Evolutionary conservation across 106 monocot species (phyloP).

Genomic region (Dioscorea dumetorum): DNA sequence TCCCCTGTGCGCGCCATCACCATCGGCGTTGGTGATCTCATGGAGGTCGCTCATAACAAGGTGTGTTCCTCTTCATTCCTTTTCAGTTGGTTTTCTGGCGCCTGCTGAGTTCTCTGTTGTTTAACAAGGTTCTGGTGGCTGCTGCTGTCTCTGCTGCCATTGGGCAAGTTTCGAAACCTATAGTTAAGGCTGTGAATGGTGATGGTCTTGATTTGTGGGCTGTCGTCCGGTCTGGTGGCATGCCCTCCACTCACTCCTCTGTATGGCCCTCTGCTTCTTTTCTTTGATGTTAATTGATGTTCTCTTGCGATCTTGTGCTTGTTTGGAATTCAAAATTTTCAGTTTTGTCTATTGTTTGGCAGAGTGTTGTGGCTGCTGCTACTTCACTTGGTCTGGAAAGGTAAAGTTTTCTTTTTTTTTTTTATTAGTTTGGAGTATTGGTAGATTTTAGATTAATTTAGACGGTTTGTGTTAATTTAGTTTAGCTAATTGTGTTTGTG

Average conservation of each 20-base stretch:
- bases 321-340: background rate
- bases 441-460: background rate
- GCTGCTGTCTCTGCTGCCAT: constrained; percentile 31
- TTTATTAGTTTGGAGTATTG: background rate
- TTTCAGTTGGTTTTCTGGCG: background rate
- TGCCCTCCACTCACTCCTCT: constrained; percentile 66
- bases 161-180: constrained; percentile 53
- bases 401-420: constrained; percentile 21
- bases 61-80: constrained; percentile 1
- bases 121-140: constrained; percentile 44
- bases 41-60: constrained; percentile 43
- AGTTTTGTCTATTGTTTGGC: background rate
- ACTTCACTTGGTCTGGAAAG: constrained; percentile 79
- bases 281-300: background rate
- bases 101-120: constrained; percentile 1
- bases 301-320: background rate
- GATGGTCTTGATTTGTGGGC: constrained; percentile 32
- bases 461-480: background rate
- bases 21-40: constrained; percentile 30
- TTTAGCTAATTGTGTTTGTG: background rate
- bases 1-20: constrained; percentile 9
- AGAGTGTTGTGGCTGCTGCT: constrained; percentile 75
- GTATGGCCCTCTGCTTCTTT: constrained; percentile 16
- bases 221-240: constrained; percentile 45
- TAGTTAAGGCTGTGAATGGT: constrained; percentile 28